phyloP scores from a whole-genome alignment of 768 basidiomycete genomes.

The Suillus variegatus region DNA sequence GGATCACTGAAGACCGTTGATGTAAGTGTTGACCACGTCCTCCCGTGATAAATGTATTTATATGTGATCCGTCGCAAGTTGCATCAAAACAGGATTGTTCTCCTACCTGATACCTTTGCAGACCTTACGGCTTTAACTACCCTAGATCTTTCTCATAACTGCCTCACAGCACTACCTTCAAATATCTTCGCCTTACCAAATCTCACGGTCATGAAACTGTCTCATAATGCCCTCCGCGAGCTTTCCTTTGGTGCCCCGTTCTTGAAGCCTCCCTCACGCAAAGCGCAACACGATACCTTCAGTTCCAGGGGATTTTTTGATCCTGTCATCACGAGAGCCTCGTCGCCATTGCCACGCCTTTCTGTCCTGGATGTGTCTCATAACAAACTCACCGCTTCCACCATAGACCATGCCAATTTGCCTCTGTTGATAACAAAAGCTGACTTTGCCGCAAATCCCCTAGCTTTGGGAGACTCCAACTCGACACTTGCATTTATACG shows the following conservation, averaged over 20 bases:
- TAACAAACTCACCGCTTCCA: slow-evolving; percentile 59
- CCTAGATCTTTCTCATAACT: slow-evolving; percentile 77
- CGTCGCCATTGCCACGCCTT: slow-evolving; percentile 65
- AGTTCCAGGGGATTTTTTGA: slow-evolving; percentile 62
- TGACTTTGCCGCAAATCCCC: slow-evolving; percentile 68
- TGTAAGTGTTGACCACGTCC: slow-evolving; percentile 44
- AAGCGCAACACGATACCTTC: slow-evolving; percentile 27
- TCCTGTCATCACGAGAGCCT: slow-evolving; percentile 61
- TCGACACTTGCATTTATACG: slow-evolving; percentile 38
- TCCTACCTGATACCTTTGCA: slow-evolving; percentile 64
- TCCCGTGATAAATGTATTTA: neutral
- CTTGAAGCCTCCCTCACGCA: slow-evolving; percentile 21
- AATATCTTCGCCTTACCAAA: slow-evolving; percentile 70
- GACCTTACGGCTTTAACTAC: slow-evolving; percentile 67
- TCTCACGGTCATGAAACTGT: slow-evolving; percentile 65
- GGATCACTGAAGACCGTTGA: slow-evolving; percentile 81
- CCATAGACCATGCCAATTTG: slow-evolving; percentile 53
- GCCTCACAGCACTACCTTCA: slow-evolving; percentile 59
- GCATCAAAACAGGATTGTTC: slow-evolving; percentile 68
- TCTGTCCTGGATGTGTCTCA: slow-evolving; percentile 62
- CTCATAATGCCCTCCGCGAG: slow-evolving; percentile 63
- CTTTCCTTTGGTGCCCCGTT: slow-evolving; percentile 69
- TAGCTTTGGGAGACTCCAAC: slow-evolving; percentile 41
- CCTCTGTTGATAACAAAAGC: slow-evolving; percentile 59
- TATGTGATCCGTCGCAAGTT: slow-evolving; percentile 43